Conservation (phyloP, 2,329 filamentous ascomycete species). For the Metarhizium rileyi region DNA sequence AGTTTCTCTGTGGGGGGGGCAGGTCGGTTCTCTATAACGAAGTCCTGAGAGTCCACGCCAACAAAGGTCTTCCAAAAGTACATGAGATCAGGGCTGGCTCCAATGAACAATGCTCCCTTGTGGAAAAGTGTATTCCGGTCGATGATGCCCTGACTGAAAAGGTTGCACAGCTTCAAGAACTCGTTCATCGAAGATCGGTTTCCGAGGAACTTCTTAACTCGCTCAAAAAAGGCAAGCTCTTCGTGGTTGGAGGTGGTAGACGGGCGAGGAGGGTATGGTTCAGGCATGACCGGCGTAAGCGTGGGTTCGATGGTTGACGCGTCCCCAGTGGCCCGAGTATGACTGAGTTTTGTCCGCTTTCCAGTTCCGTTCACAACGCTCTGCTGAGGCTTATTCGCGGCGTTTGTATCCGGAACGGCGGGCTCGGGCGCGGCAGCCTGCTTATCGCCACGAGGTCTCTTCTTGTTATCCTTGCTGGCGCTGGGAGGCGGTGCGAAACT, state of each 20-base stretch:
- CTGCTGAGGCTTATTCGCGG: constrained; percentile 23
- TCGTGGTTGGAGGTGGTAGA: constrained; percentile 68
- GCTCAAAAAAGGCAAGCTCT: constrained; percentile 88
- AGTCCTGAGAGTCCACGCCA: constrained; percentile 65
- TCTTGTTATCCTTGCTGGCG: constrained; percentile 83
- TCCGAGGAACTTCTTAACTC: constrained; percentile 89
- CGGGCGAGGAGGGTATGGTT: constrained; percentile 70
- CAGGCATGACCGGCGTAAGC: constrained; percentile 76
- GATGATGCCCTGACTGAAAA: constrained; percentile 89
- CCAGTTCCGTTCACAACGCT: constrained; percentile 25
- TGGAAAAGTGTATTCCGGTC: constrained; percentile 74
- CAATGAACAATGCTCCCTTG: constrained; percentile 78
- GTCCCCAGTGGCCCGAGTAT: constrained; percentile 51
- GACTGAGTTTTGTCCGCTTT: constrained; percentile 69
- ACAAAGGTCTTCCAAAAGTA: constrained; percentile 81
- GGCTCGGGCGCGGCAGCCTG: constrained; percentile 37
- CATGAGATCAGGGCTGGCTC: constrained; percentile 81
- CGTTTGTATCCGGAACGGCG: constrained; percentile 32
- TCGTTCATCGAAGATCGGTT: constrained; percentile 91
- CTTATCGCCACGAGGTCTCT: constrained; percentile 60
- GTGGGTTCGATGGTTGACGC: constrained; percentile 69
- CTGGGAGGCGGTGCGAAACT: constrained; percentile 81
- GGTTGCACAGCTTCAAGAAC: constrained; percentile 92
- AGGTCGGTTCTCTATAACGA: constrained; percentile 68
- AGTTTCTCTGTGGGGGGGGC: constrained; percentile 69